phyloP scores from a whole-genome alignment of 2,329 filamentous ascomycete genomes.

The Davidsoniella neocaledoniae region DNA sequence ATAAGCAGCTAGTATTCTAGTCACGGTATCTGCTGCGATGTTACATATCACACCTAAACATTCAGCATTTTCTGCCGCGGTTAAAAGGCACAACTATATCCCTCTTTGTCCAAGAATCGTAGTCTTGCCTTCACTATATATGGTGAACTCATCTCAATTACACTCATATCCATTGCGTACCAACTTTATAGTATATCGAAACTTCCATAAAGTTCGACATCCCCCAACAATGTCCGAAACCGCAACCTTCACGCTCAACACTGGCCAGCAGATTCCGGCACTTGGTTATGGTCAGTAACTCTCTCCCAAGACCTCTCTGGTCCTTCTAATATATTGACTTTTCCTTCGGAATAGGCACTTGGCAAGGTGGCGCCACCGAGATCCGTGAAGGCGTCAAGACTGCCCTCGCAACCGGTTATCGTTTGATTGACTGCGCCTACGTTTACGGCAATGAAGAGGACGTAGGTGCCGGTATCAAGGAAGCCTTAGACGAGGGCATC shows the following conservation, averaged over 20 bases:
- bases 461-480: slow-evolving; percentile 60
- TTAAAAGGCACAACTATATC: no score
- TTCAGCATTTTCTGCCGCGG: no score
- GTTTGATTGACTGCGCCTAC: slow-evolving; percentile 54
- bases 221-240: slow-evolving; percentile 12
- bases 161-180: no score
- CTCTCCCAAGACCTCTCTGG: background rate
- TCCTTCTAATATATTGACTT: slow-evolving; percentile 10
- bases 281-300: slow-evolving; percentile 38
- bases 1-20: no score
- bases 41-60: no score
- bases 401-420: slow-evolving; percentile 40
- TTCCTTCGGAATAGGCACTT: slow-evolving; percentile 32
- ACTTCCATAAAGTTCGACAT: no score
- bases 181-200: no score
- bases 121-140: no score
- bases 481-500: slow-evolving; percentile 47
- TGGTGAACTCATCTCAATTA: no score
- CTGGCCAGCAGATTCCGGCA: slow-evolving; percentile 43
- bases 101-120: no score
- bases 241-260: slow-evolving; percentile 47
- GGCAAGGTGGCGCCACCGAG: slow-evolving; percentile 44
- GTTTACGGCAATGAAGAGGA: slow-evolving; percentile 71
- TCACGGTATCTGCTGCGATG: no score
- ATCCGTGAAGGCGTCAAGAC: slow-evolving; percentile 40